These are phyloP conservation scores for Spatholobus suberectus DNA, from an alignment of 306 rosid species.

Conservation along the genomic window DNA sequence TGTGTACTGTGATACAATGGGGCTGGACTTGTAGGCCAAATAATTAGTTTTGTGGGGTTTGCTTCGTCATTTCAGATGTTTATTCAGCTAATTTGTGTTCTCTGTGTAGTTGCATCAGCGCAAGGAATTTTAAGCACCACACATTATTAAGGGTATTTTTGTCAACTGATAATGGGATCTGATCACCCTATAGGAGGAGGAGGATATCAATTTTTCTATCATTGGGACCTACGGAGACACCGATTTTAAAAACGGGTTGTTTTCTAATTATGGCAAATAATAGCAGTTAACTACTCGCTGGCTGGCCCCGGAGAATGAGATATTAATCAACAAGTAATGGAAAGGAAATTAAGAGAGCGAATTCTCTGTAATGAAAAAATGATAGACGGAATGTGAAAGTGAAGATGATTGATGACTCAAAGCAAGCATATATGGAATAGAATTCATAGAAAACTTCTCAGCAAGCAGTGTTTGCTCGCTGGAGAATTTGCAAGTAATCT, in stretches of 20 bases:
- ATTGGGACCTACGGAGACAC: constrained; percentile 39
- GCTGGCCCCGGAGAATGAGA: no score
- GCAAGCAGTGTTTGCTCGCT: no score
- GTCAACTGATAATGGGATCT: constrained; percentile 28
- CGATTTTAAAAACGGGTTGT: constrained; percentile 21
- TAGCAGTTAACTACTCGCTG: constrained; percentile 7
- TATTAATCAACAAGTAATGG: background rate
- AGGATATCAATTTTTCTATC: background rate
- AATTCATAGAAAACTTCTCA: background rate
- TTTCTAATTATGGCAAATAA: constrained; percentile 37
- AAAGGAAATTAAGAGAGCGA: background rate
- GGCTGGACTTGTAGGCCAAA: background rate
- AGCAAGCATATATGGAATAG: background rate
- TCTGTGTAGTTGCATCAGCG: constrained; percentile 4
- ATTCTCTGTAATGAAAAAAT: constrained; percentile 12
- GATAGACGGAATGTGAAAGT: constrained; percentile 1
- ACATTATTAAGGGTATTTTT: constrained; percentile 39
- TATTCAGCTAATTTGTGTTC: background rate
- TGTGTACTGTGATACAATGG: constrained; percentile 11
- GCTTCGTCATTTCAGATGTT: constrained; percentile 37
- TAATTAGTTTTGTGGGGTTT: constrained; percentile 26
- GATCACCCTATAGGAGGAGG: constrained; percentile 29
- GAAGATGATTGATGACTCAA: background rate
- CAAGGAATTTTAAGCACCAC: constrained; percentile 25
- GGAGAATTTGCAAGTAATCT: background rate